Evolutionary conservation across 2,329 filamentous ascomycete genomes (phyloP), one percentile per base, ranked within the genome.

Genomic region (Hypoxylon sp.): DNA sequence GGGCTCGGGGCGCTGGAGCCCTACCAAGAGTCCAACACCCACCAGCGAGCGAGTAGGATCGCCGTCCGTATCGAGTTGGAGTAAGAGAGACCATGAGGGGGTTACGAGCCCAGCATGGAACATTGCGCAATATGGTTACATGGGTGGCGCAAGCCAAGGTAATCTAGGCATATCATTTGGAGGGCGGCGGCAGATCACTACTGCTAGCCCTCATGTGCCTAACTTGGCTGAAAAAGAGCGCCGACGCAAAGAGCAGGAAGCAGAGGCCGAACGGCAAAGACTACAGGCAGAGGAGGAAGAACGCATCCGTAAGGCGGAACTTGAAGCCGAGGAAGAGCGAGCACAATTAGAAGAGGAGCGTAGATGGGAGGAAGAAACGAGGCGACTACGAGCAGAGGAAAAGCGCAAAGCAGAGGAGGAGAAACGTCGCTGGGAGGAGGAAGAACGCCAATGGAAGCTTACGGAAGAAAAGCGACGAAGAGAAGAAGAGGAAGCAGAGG

Each of bases 121-220:
- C 78, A 98, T 98, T 73, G 92, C 94, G 63, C 96, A 99, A 78
- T 99, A 99, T 77, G 94, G 96, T 6, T 99, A 98, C 80, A 96
- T 98, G 91, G 96, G 96, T 63, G 96, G 96, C 52, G 96, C 96
- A 25, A 98, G 93, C 75, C 96, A 99, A 79, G 95, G 93, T 2
- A 98, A 97, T 74, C 89, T 98, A 68, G 96, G 96, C 17, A 93
- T 99, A 73, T 89, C 93, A 10, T 98, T 98, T 80, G 96, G 96
- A 61, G 93, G 91, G 17, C 89, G 94, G 74, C 89, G 96, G 66
- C 96, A 99, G 81, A 98, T 99, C 77, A 98, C 94, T 7, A 93
- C 87, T 74, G 88, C 93, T 13, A 86, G 89, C 32, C 96, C 96
- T 4, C 80, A 87, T 49, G 93, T 98, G 9, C 94, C 94, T 1